phyloP scores from a whole-genome alignment of 768 basidiomycete species.

The Lactarius deliciosus region DNA sequence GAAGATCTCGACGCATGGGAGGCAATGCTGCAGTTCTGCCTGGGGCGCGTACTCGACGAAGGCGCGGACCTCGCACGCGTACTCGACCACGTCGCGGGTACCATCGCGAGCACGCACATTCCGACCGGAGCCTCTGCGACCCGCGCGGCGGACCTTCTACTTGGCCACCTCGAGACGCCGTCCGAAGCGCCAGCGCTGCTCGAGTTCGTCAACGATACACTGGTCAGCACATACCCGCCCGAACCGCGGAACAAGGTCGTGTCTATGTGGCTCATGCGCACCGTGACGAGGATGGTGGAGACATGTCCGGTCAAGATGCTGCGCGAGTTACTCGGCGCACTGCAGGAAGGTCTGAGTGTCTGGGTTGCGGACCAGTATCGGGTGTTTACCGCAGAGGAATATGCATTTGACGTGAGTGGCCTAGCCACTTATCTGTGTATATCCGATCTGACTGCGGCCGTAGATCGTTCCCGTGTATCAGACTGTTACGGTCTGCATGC shows the following conservation, averaged over 20 bases:
- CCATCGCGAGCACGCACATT: conserved; percentile 44
- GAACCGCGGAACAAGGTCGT: conserved; percentile 51
- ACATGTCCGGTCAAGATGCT: conserved; percentile 51
- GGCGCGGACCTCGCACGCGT: conserved; percentile 54
- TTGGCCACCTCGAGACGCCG: conserved; percentile 56
- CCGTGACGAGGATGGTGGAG: conserved; percentile 55
- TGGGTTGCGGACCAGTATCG: conserved; percentile 66
- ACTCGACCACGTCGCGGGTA: conserved; percentile 54
- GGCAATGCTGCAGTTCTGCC: conserved; percentile 48
- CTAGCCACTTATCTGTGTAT: background rate
- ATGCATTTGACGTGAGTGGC: conserved; percentile 55
- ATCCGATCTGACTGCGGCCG: conserved; percentile 11
- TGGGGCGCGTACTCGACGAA: conserved; percentile 58
- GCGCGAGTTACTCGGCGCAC: conserved; percentile 44
- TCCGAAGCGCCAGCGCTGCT: conserved; percentile 55
- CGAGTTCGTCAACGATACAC: conserved; percentile 58
- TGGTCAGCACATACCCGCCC: conserved; percentile 67
- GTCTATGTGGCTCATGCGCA: conserved; percentile 61
- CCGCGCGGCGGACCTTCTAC: conserved; percentile 60
- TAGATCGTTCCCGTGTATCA: conserved; percentile 68
- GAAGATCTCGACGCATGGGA: conserved; percentile 65
- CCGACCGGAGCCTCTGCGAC: conserved; percentile 43
- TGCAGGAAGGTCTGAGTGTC: conserved; percentile 53
- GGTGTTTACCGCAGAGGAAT: conserved; percentile 52
- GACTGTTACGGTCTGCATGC: conserved; percentile 52